Conservation (phyloP, 2,329 filamentous ascomycete species). For the Dichotomopilus funicola region DNA sequence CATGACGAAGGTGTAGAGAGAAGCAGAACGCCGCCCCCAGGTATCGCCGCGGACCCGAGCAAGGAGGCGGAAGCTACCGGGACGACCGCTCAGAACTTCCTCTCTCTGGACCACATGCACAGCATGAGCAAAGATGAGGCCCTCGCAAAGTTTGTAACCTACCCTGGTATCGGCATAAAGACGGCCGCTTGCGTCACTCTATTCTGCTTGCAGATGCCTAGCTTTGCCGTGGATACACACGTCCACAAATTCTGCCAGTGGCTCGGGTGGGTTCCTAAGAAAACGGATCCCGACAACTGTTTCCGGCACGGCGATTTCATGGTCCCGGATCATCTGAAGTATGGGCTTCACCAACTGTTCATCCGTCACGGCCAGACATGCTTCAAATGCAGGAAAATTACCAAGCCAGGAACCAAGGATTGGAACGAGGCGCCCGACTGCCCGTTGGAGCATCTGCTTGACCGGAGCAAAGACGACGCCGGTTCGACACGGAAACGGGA, state of each 20-base stretch:
- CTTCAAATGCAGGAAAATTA: slow-evolving; percentile 36
- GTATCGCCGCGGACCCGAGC: slow-evolving; percentile 38
- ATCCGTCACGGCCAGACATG: slow-evolving; percentile 48
- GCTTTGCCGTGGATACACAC: slow-evolving; percentile 54
- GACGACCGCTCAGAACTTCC: slow-evolving; percentile 17
- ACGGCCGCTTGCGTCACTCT: slow-evolving; percentile 51
- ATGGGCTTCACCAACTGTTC: slow-evolving; percentile 49
- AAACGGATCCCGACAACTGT: slow-evolving; percentile 39
- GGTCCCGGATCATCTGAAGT: slow-evolving; percentile 48
- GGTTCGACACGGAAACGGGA: slow-evolving; percentile 12
- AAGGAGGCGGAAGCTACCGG: background rate
- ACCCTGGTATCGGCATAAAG: slow-evolving; percentile 51
- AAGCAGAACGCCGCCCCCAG: slow-evolving; percentile 33
- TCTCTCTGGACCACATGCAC: slow-evolving; percentile 50
- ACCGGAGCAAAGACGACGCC: slow-evolving; percentile 28
- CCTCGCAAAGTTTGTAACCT: slow-evolving; percentile 44
- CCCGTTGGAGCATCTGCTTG: slow-evolving; percentile 37
- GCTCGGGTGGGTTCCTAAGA: slow-evolving; percentile 50
- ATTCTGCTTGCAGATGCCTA: slow-evolving; percentile 46
- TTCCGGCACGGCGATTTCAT: slow-evolving; percentile 48
- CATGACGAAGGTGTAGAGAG: slow-evolving; percentile 55
- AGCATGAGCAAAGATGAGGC: slow-evolving; percentile 39
- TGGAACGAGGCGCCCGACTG: slow-evolving; percentile 50
- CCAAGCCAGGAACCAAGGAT: slow-evolving; percentile 52
- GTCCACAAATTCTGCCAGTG: slow-evolving; percentile 46